These are phyloP conservation scores for Alternaria atra DNA, from an alignment of 2,329 filamentous ascomycete species.

Conservation along the genomic window DNA sequence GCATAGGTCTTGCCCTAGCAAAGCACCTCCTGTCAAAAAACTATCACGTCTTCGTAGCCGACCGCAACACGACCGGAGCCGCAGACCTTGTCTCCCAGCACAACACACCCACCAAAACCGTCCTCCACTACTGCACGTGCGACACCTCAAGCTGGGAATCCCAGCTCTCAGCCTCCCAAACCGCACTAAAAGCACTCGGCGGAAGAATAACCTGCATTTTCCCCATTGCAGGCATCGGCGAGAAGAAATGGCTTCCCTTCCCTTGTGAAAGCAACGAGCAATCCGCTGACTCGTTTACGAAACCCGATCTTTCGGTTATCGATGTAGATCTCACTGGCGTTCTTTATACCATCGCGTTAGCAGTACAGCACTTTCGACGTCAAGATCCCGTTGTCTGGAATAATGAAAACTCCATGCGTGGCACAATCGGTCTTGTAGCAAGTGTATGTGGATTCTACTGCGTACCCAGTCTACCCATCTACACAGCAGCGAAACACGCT, in stretches of 20 bases:
- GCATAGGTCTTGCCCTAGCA: constrained; percentile 48
- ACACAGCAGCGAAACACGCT: constrained; percentile 56
- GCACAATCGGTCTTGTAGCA: constrained; percentile 50
- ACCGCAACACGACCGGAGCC: constrained; percentile 41
- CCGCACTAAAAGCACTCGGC: constrained; percentile 45
- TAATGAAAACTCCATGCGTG: constrained; percentile 36
- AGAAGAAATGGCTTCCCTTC: constrained; percentile 48
- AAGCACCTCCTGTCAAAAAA: constrained; percentile 39
- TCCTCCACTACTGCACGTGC: constrained; percentile 36
- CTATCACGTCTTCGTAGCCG: constrained; percentile 62
- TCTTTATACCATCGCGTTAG: constrained; percentile 54
- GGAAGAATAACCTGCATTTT: constrained; percentile 54
- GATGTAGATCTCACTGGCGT: constrained; percentile 56
- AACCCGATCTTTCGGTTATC: constrained; percentile 52
- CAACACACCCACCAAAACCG: constrained; percentile 11
- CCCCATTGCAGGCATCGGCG: constrained; percentile 54
- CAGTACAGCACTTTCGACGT: constrained; percentile 56
- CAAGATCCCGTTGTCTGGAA: constrained; percentile 44
- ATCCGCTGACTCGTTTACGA: constrained; percentile 43
- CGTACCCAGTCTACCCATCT: constrained; percentile 54
- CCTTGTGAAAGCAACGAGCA: constrained; percentile 12
- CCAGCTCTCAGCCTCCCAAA: constrained; percentile 49
- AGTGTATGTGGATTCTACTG: constrained; percentile 57
- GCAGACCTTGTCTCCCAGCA: constrained; percentile 33
- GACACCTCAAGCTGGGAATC: constrained; percentile 51